Percentiles rank a stretch among this genome's conserved stretches.
Evolutionary conservation across 257 asterid species (phyloP).

Genomic region (Leptodermis oblonga): DNA sequence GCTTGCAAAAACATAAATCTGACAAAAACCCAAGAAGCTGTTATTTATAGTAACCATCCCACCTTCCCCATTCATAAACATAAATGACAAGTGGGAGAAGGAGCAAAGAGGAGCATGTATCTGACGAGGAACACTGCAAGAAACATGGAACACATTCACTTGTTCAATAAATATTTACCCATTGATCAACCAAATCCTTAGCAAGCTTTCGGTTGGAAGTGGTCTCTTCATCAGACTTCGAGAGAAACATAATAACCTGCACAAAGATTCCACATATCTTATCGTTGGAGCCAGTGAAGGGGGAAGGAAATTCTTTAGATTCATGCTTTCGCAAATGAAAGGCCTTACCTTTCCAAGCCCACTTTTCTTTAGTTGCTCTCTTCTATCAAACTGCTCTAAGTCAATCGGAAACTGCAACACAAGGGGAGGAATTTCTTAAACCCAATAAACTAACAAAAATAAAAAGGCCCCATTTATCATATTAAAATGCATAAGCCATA

Average conservation of each 20-base stretch:
- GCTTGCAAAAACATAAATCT: not conserved
- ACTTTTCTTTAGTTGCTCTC: conserved; percentile 83
- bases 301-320: not conserved
- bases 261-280: conserved; percentile 1
- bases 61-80: not conserved
- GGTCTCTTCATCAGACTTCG: conserved; percentile 94
- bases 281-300: not conserved
- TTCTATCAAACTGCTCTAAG: conserved; percentile 71
- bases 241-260: conserved; percentile 94
- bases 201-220: conserved; percentile 85
- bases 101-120: not conserved
- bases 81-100: not conserved
- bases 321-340: conserved; percentile 10
- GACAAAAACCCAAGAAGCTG: not conserved
- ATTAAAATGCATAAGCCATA: not conserved
- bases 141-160: not conserved
- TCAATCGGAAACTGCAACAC: conserved; percentile 84
- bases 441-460: conserved; percentile 12
- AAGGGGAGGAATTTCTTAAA: conserved; percentile 21
- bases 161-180: conserved; percentile 54
- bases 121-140: not conserved
- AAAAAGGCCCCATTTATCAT: not conserved
- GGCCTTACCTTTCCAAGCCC: conserved; percentile 84
- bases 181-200: conserved; percentile 94
- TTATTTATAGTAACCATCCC: not conserved